Conservation (phyloP, 2,329 filamentous ascomycete genomes). For the Fusarium chaquense region DNA sequence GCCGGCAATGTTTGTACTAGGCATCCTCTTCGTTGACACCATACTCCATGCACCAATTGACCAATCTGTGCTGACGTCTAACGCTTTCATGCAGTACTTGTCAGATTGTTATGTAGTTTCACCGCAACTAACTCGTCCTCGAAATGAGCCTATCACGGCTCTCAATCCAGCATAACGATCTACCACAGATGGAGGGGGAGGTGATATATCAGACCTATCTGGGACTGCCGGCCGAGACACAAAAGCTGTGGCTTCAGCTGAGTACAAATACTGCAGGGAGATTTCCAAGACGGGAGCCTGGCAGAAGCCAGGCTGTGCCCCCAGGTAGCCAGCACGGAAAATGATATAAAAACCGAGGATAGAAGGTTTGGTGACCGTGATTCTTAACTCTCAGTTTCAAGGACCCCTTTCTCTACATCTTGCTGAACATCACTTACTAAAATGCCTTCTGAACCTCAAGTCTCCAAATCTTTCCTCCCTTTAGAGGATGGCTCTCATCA, state of each 20-base stretch:
- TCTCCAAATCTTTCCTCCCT: conserved; percentile 28
- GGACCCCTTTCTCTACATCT: not conserved
- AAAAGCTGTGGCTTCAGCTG: conserved; percentile 36
- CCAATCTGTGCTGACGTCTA: conserved; percentile 12
- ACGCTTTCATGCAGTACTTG: conserved; percentile 7
- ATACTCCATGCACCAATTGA: not conserved
- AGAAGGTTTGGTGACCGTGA: not conserved
- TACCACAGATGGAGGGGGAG: conserved; percentile 36
- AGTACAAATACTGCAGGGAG: conserved; percentile 3
- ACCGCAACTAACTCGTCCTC: conserved; percentile 24
- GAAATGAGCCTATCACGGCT: conserved; percentile 31
- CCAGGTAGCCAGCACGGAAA: not conserved
- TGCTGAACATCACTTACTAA: not conserved
- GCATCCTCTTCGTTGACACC: not conserved
- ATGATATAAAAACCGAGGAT: conserved; percentile 26
- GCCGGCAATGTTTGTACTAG: conserved; percentile 6
- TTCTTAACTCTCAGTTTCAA: not conserved
- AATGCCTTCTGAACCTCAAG: conserved; percentile 30
- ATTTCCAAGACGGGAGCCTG: conserved; percentile 2
- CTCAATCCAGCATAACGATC: conserved; percentile 19
- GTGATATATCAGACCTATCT: conserved; percentile 25
- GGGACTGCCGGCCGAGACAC: conserved; percentile 33
- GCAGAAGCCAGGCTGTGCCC: conserved; percentile 1
- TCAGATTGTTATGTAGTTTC: conserved; percentile 28
- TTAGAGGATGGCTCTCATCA: conserved; percentile 35